These are phyloP conservation scores for Pholiota adiposa DNA, from an alignment of 1,284 basidiomycete species.

Conservation along the genomic window DNA sequence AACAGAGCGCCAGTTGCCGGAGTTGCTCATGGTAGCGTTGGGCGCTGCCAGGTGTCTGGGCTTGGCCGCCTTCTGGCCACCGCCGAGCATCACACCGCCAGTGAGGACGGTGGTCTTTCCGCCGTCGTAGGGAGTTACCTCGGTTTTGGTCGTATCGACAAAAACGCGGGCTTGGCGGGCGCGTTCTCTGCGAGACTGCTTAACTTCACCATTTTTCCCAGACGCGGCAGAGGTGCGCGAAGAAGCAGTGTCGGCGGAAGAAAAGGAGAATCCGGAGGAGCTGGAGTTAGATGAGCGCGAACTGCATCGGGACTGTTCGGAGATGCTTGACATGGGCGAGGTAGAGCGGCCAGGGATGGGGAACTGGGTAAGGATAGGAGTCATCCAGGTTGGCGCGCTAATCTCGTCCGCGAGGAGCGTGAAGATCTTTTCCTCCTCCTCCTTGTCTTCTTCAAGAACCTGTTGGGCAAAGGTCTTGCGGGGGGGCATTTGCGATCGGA, in stretches of 20 bases:
- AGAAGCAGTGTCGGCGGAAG: constrained; percentile 46
- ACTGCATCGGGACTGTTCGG: constrained; percentile 73
- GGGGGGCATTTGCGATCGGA: constrained; percentile 7
- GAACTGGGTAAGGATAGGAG: constrained; percentile 64
- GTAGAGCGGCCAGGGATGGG: constrained; percentile 53
- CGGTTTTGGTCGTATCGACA: constrained; percentile 71
- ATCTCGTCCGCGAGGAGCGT: constrained; percentile 73
- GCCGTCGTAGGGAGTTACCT: constrained; percentile 82
- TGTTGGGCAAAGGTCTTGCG: constrained; percentile 72
- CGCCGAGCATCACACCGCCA: constrained; percentile 83
- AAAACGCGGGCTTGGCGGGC: constrained; percentile 69
- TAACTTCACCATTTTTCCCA: constrained; percentile 36
- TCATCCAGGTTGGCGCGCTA: constrained; percentile 66
- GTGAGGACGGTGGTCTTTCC: constrained; percentile 85
- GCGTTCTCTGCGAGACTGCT: constrained; percentile 67
- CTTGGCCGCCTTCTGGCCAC: constrained; percentile 37
- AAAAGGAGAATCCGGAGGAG: constrained; percentile 68
- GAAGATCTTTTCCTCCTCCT: constrained; percentile 74
- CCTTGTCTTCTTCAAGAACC: constrained; percentile 66
- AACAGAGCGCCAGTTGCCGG: constrained; percentile 54
- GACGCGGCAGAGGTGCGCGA: constrained; percentile 48
- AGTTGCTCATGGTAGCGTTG: constrained; percentile 31
- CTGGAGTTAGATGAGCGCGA: constrained; percentile 74
- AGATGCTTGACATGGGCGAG: constrained; percentile 61
- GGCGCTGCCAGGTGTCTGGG: constrained; percentile 33